phyloP scores from a whole-genome alignment of 176 grass and related monocot species.

The Hyparrhenia diplandra region DNA sequence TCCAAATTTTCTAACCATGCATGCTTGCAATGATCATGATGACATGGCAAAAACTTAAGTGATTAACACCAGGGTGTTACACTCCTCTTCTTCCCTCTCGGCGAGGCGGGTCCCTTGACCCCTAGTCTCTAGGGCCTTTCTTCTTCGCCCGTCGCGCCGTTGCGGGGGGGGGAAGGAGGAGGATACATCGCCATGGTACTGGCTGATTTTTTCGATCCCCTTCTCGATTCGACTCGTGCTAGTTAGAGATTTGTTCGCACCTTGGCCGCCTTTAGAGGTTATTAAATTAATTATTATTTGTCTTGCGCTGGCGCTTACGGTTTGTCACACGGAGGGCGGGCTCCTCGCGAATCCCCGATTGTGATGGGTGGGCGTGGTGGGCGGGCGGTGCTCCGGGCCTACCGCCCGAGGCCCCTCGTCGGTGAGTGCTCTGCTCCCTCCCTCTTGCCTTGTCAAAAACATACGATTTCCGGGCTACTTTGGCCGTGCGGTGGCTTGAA shows the following conservation, averaged over 20 bases:
- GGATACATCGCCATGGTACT: conserved; percentile 21
- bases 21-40: too few relatives aligned
- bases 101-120: too few relatives aligned
- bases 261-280: neutral
- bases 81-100: too few relatives aligned
- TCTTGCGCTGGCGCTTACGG: neutral
- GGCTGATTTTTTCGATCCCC: neutral
- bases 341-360: conserved; percentile 68
- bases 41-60: too few relatives aligned
- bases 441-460: neutral
- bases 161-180: too few relatives aligned
- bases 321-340: conserved; percentile 38
- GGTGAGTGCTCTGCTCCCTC: conserved; percentile 45
- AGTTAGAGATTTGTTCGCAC: neutral
- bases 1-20: too few relatives aligned
- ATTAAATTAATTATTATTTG: neutral
- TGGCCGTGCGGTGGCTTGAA: neutral
- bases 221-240: neutral
- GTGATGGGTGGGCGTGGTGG: conserved; percentile 60
- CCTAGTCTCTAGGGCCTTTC: too few relatives aligned
- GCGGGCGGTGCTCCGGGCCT: conserved; percentile 71
- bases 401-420: conserved; percentile 71
- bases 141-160: too few relatives aligned
- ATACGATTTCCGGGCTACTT: neutral
- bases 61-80: too few relatives aligned